phyloP scores from a whole-genome alignment of 2,329 filamentous ascomycete species.

The Trichoderma endophyticum region DNA sequence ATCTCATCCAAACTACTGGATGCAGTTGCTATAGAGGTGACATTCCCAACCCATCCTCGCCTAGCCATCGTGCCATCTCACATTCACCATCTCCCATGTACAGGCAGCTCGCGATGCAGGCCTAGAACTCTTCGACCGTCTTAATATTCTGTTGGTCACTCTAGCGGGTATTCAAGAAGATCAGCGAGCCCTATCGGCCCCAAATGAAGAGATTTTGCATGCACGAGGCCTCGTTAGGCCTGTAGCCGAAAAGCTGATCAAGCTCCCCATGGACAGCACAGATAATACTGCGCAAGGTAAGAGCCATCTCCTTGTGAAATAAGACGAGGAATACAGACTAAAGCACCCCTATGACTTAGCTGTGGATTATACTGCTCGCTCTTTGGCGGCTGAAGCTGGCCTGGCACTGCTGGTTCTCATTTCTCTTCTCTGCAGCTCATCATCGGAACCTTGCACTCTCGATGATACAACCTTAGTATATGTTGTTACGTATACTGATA shows the following conservation, averaged over 20 bases:
- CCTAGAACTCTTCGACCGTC: not conserved
- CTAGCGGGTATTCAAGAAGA: not conserved
- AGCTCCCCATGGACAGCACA: not conserved
- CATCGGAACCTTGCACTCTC: not conserved
- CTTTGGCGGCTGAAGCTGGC: conserved; percentile 9
- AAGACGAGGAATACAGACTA: too few species aligned
- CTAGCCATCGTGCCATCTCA: not conserved
- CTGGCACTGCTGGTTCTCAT: conserved; percentile 9
- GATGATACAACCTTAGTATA: conserved; percentile 27
- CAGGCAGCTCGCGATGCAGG: conserved; percentile 1
- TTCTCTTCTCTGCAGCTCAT: not conserved
- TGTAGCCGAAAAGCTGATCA: not conserved
- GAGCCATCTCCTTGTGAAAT: too few species aligned
- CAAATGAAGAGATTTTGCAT: not conserved
- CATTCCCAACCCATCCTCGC: not conserved
- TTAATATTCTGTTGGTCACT: not conserved
- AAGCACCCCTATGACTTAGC: not conserved
- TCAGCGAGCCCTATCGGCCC: not conserved
- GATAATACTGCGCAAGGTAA: not conserved
- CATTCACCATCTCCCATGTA: not conserved
- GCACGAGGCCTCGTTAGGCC: not conserved
- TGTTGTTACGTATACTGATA: conserved; percentile 33
- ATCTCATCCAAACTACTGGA: not conserved
- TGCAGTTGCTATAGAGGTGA: not conserved
- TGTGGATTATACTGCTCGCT: not conserved